Percentiles rank a stretch among this genome's conserved stretches.
These are phyloP conservation scores for Colletotrichum costaricense DNA, from an alignment of 2,329 filamentous ascomycete genomes.

Conservation along the genomic window DNA sequence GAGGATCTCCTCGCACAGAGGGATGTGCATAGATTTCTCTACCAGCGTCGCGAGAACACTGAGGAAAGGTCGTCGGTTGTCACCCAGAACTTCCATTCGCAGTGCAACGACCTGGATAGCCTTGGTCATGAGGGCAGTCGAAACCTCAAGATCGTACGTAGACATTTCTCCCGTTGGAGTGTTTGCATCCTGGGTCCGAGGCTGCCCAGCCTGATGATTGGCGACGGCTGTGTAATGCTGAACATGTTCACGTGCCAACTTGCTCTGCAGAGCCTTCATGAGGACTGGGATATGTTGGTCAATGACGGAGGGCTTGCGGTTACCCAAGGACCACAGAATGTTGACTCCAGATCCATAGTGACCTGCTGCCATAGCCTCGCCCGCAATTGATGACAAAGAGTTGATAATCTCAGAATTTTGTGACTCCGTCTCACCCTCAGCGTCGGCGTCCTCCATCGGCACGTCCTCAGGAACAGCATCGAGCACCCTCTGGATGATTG, in stretches of 20 bases:
- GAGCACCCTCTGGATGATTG: slow-evolving; percentile 84
- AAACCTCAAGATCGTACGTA: slow-evolving; percentile 85
- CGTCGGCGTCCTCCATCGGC: slow-evolving; percentile 80
- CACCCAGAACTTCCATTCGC: slow-evolving; percentile 91
- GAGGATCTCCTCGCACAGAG: slow-evolving; percentile 91
- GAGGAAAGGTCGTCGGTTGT: slow-evolving; percentile 91
- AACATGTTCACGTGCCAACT: slow-evolving; percentile 94
- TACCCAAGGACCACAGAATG: slow-evolving; percentile 90
- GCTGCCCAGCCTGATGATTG: slow-evolving; percentile 57
- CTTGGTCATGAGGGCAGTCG: slow-evolving; percentile 91
- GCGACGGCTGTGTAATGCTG: slow-evolving; percentile 74
- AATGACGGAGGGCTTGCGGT: slow-evolving; percentile 86
- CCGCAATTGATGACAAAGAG: slow-evolving; percentile 86
- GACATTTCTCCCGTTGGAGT: slow-evolving; percentile 70
- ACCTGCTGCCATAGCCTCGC: slow-evolving; percentile 83
- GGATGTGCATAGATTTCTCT: slow-evolving; percentile 90
- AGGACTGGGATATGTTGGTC: slow-evolving; percentile 88
- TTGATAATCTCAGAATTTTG: slow-evolving; percentile 88
- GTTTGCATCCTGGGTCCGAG: slow-evolving; percentile 63
- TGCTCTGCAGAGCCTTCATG: slow-evolving; percentile 93
- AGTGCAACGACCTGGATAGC: slow-evolving; percentile 92
- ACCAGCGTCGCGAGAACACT: slow-evolving; percentile 95
- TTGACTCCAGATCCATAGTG: slow-evolving; percentile 92
- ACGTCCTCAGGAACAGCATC: slow-evolving; percentile 87
- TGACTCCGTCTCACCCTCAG: slow-evolving; percentile 84